Conservation (phyloP, 148 eudicot species). For the Spergularia marina region DNA sequence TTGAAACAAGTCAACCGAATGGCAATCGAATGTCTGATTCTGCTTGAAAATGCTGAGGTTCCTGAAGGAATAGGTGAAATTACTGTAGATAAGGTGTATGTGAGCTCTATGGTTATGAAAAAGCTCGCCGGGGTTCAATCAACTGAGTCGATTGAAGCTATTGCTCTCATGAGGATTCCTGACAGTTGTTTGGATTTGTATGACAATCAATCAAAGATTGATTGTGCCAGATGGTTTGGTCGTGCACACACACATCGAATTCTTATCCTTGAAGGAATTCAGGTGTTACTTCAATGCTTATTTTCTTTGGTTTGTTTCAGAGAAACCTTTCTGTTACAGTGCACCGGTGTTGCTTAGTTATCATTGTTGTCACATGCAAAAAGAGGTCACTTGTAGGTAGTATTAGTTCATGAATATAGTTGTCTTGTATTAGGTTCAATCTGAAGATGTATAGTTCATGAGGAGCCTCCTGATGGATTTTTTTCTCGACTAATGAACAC, state of each 20-base stretch:
- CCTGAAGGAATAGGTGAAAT: conserved; percentile 47
- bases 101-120: conserved; percentile 67
- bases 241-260: conserved; percentile 50
- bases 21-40: conserved; percentile 56
- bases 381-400: not conserved
- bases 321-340: not conserved
- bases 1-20: conserved; percentile 28
- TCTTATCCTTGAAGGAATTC: conserved; percentile 90
- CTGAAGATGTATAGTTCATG: not conserved
- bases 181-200: conserved; percentile 47
- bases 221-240: conserved; percentile 46
- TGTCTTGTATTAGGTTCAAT: not conserved
- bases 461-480: no score
- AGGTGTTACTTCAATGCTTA: conserved; percentile 43
- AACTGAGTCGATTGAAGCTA: conserved; percentile 66
- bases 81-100: conserved; percentile 45
- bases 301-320: conserved; percentile 1
- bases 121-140: conserved; percentile 87
- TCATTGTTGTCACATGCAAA: not conserved
- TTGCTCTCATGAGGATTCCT: conserved; percentile 74
- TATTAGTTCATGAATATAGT: not conserved
- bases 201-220: conserved; percentile 33
- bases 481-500: no score
- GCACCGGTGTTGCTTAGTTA: not conserved
- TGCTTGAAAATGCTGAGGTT: conserved; percentile 55